A percentile compares a stretch with the other conserved stretches of the same genome.
Conservation (phyloP, 768 basidiomycete species). For the Pisolithus marmoratus region DNA sequence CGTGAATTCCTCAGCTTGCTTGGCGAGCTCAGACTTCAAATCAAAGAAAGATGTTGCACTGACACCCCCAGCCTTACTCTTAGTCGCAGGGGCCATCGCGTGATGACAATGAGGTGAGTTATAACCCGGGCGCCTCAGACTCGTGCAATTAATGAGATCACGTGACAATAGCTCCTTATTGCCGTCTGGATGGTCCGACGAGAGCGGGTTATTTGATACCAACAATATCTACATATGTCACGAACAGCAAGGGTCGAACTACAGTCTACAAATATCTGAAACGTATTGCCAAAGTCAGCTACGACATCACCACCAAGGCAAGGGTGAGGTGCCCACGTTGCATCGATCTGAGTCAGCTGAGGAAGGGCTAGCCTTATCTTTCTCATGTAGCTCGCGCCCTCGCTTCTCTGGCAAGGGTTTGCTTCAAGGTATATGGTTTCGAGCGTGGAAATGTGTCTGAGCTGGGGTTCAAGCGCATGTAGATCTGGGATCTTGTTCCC, state of each 20-base stretch:
- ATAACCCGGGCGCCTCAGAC: too few relatives aligned
- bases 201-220: too few relatives aligned
- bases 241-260: neutral
- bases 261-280: neutral
- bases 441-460: slow-evolving; percentile 54
- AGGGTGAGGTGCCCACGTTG: slow-evolving; percentile 64
- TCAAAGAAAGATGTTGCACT: slow-evolving; percentile 77
- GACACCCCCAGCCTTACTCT: slow-evolving; percentile 64
- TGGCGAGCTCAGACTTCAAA: slow-evolving; percentile 55
- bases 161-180: too few relatives aligned
- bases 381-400: slow-evolving; percentile 74
- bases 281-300: slow-evolving; percentile 2
- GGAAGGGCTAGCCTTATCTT: slow-evolving; percentile 88
- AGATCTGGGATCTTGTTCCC: slow-evolving; percentile 80
- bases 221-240: too few relatives aligned
- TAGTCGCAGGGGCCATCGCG: slow-evolving; percentile 42
- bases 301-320: slow-evolving; percentile 1
- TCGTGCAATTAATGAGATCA: too few relatives aligned
- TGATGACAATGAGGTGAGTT: slow-evolving; percentile 2
- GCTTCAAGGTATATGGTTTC: slow-evolving; percentile 92
- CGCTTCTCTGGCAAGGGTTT: slow-evolving; percentile 83
- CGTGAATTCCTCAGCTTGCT: slow-evolving; percentile 51
- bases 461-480: slow-evolving; percentile 58
- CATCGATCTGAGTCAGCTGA: slow-evolving; percentile 90
- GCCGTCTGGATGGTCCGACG: too few relatives aligned